Conservation (phyloP, 345 rosid genomes). For the Eucalyptus paniculata region DNA sequence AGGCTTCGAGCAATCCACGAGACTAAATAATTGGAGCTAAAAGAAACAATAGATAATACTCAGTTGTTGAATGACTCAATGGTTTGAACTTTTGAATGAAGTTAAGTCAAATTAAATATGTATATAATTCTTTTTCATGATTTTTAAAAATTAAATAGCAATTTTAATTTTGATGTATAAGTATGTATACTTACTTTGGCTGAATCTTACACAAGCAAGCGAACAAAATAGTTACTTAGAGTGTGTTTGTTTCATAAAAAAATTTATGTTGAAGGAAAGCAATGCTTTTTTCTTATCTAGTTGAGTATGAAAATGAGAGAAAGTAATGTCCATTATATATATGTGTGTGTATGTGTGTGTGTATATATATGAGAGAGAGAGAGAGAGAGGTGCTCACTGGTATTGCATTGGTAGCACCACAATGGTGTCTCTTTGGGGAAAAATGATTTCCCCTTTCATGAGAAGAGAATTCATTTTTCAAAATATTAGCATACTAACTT, state of each 20-base stretch:
- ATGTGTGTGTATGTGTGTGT: no score
- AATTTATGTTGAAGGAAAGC: not conserved
- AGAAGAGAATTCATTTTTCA: no score
- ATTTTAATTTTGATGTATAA: not conserved
- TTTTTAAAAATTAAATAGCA: not conserved
- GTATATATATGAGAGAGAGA: not conserved
- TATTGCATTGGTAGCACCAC: no score
- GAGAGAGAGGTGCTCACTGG: not conserved
- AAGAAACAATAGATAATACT: not conserved
- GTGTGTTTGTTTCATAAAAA: no score
- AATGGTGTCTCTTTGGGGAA: no score
- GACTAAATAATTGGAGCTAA: not conserved
- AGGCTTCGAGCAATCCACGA: not conserved
- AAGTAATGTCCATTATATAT: not conserved
- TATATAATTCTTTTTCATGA: not conserved
- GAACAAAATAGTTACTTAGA: not conserved
- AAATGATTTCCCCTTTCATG: no score
- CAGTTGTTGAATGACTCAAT: not conserved
- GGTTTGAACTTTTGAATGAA: not conserved
- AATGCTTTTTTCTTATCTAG: not conserved
- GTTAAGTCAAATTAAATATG: not conserved
- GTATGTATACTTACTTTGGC: not conserved
- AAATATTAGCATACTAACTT: no score
- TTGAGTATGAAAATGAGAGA: not conserved
- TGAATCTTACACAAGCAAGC: not conserved